Evolutionary conservation across 208 protist genomes (phyloP).

Genomic region (Trypanosomatidae sp.): DNA sequence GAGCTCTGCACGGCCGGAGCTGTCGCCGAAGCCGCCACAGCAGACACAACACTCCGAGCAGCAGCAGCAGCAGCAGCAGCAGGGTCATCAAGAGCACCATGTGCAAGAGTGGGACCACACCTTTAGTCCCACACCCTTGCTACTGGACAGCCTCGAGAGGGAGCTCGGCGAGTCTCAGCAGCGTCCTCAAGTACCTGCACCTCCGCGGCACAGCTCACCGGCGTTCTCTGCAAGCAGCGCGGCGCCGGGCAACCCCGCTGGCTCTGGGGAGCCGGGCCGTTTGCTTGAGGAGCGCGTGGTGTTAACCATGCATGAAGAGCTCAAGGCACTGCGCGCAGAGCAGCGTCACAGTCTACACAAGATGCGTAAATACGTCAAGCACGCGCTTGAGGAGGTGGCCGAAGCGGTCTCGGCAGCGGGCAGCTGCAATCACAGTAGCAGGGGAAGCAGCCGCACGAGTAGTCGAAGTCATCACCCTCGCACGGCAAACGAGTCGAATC

Average conservation of each 20-base stretch:
- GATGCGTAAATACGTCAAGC: slow-evolving; percentile 17
- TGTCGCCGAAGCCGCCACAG: not conserved
- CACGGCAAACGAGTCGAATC: not conserved
- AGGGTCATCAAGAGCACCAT: not conserved
- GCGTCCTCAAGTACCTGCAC: slow-evolving; percentile 3
- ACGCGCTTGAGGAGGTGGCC: slow-evolving; percentile 9
- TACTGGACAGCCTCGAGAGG: not conserved
- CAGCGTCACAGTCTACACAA: slow-evolving; percentile 16
- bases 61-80: not conserved
- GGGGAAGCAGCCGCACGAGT: slow-evolving; percentile 5
- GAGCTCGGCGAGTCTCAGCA: slow-evolving; percentile 6
- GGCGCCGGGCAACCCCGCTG: not conserved
- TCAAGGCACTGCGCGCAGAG: slow-evolving; percentile 17
- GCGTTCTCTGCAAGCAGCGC: not conserved
- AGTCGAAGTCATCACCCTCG: not conserved
- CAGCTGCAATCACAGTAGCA: slow-evolving; percentile 8
- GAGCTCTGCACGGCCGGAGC: not conserved
- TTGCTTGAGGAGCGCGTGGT: not conserved
- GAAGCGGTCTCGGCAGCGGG: not conserved
- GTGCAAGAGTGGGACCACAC: slow-evolving; percentile 7
- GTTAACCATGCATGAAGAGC: slow-evolving; percentile 14
- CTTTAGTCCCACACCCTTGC: slow-evolving; percentile 1
- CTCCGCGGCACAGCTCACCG: not conserved
- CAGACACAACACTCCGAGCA: not conserved
- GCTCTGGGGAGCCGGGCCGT: not conserved